Evolutionary conservation across 2,329 filamentous ascomycete genomes (phyloP).

Genomic region (Cephalotrichum gorgonifer): DNA sequence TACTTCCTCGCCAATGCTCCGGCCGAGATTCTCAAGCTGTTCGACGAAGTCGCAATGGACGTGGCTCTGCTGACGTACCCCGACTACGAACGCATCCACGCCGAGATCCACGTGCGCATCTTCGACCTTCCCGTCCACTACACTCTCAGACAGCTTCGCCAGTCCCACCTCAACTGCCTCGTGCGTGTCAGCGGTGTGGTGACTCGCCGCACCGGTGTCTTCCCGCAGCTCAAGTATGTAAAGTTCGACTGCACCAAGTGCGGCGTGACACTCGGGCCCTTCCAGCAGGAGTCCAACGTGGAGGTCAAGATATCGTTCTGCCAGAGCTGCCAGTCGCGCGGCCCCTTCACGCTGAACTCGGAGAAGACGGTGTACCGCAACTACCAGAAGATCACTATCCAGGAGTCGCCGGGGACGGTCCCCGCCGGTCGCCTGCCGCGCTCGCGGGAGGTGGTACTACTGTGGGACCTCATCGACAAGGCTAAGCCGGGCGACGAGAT

Average conservation of each 20-base stretch:
- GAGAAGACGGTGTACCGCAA: constrained; percentile 98
- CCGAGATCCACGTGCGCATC: constrained; percentile 95
- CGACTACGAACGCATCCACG: constrained; percentile 94
- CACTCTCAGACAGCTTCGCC: constrained; percentile 86
- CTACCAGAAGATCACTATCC: constrained; percentile 94
- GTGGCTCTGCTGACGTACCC: constrained; percentile 93
- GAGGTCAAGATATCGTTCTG: constrained; percentile 96
- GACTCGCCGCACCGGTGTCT: constrained; percentile 86
- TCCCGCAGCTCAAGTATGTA: constrained; percentile 96
- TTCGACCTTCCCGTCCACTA: constrained; percentile 91
- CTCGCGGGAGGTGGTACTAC: constrained; percentile 84
- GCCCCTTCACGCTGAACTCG: constrained; percentile 90
- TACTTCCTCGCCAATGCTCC: constrained; percentile 96
- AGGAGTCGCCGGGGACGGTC: constrained; percentile 94
- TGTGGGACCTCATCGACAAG: constrained; percentile 94
- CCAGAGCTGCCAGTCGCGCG: constrained; percentile 89
- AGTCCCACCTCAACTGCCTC: constrained; percentile 91
- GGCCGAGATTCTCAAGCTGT: constrained; percentile 88
- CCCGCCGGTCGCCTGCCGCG: constrained; percentile 90
- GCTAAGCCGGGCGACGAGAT: constrained; percentile 98
- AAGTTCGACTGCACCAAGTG: constrained; percentile 97
- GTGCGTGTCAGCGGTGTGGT: constrained; percentile 93
- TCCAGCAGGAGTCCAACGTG: constrained; percentile 92
- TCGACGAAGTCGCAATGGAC: constrained; percentile 94
- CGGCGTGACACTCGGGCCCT: constrained; percentile 81